A percentile compares a stretch with the other conserved stretches of the same genome.
These are phyloP conservation scores for Gentiana straminea DNA, from an alignment of 257 asterid genomes.

Conservation along the genomic window DNA sequence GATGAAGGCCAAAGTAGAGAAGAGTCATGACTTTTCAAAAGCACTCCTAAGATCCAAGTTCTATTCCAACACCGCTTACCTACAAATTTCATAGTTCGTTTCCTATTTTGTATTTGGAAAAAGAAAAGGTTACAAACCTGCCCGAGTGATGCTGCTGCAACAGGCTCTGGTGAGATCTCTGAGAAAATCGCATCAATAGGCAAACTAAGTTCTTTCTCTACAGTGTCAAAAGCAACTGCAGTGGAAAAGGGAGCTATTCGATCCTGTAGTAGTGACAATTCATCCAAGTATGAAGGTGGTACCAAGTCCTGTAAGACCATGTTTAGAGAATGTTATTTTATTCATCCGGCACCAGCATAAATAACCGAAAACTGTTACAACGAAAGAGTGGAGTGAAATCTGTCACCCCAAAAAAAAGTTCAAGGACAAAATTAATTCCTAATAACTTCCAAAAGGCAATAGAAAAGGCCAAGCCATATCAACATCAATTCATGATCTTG, in stretches of 20 bases:
- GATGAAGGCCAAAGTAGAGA: no score
- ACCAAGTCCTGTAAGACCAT: constrained; percentile 57
- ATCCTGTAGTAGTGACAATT: constrained; percentile 87
- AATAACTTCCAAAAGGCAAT: neutral
- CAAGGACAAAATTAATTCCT: neutral
- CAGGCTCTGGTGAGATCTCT: constrained; percentile 91
- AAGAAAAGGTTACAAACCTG: constrained; percentile 40
- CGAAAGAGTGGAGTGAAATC: neutral
- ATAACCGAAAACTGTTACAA: neutral
- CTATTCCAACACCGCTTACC: no score
- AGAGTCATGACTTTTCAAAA: no score
- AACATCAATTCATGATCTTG: neutral
- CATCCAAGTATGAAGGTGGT: constrained; percentile 93
- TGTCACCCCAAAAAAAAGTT: no score
- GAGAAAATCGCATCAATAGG: constrained; percentile 78
- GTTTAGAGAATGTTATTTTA: neutral
- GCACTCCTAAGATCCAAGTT: no score
- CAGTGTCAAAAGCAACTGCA: constrained; percentile 68
- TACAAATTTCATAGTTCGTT: no score
- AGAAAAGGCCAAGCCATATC: neutral
- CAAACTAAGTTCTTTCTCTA: constrained; percentile 77
- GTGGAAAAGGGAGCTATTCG: constrained; percentile 85
- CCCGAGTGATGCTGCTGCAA: constrained; percentile 98
- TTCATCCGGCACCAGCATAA: neutral
- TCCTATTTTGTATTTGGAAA: neutral